Percentiles rank a stretch among this genome's conserved stretches.
Conservation (phyloP, 1,284 basidiomycete species). For the Polyporus tsugae region DNA sequence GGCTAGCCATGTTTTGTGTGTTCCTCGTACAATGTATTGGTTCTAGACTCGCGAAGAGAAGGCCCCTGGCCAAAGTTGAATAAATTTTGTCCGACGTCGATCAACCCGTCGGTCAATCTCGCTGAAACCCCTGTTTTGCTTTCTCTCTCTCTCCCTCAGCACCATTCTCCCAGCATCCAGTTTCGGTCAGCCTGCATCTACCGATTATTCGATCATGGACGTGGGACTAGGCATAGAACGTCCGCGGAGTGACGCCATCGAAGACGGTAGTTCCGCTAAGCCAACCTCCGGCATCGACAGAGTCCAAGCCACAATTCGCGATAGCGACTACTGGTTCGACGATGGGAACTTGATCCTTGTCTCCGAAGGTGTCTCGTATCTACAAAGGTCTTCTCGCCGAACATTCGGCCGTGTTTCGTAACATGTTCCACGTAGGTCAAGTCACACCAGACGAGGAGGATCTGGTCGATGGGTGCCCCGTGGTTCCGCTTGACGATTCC, state of each 20-base stretch:
- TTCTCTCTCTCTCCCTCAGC: too few species aligned
- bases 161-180: too few species aligned
- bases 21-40: too few species aligned
- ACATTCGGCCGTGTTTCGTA: conserved; percentile 33
- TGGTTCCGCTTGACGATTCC: conserved; percentile 29
- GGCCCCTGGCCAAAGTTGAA: too few species aligned
- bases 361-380: conserved; percentile 25
- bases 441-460: conserved; percentile 16
- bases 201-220: not conserved
- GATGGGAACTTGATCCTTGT: conserved; percentile 37
- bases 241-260: not conserved
- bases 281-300: not conserved
- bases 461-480: conserved; percentile 27
- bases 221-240: not conserved
- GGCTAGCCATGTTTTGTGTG: too few species aligned
- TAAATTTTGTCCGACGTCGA: too few species aligned
- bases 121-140: too few species aligned
- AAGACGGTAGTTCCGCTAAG: not conserved
- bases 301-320: conserved; percentile 9
- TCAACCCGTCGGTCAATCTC: too few species aligned
- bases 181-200: too few species aligned
- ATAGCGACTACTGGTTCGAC: conserved; percentile 26
- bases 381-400: conserved; percentile 31
- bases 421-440: conserved; percentile 31
- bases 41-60: too few species aligned